Base-by-base conservation (phyloP, 2,329 filamentous ascomycete genomes). In the Fusarium temperatum region DNA sequence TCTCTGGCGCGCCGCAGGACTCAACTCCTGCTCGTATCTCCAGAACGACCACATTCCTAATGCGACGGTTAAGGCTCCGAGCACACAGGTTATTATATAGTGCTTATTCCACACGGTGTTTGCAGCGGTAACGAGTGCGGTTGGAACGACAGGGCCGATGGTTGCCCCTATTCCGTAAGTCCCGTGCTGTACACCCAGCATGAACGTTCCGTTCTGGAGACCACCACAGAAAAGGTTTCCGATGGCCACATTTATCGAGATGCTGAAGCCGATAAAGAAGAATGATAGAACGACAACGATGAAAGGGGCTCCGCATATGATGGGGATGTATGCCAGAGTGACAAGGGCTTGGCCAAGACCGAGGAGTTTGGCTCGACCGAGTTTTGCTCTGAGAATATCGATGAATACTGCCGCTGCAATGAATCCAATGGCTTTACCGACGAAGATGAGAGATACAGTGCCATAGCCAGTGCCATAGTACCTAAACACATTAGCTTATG, bases 401-500 rank as follows among this genome's bases (percentile, higher is more conserved):
- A 92, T 88, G 70, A 92, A 86, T 42, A 91, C 88, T 3, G 94
- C 94, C 3, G 92, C 92, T 18, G 87, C 81, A 78, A 97, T 91
- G 83, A 94, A 97, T 22, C 94, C 94, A 9, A 92, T 73, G 1
- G 94, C 93, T 75, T 93, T 93, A 50, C 91, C 89, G 36, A 96
- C 88, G 84, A 96, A 97, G 78, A 97, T 93, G 42, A 96, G 85
- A 5, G 94, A 96, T 6, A 96, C 93, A 14, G 94, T 83, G 6
- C 91, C 92, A 80, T 96, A 96, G 47, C 91, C 92, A 63, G 96
- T 94, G 66, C 86, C 75, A 78, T 96, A 97, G 77, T 93, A 81
- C 50, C 87, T 89, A 51, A 13, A 15, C 7, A 5, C 8, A 58
- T 70, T 39, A 70, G 63, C 22, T 24, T 26, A 11, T 6, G 6